Base-by-base conservation (phyloP, 768 basidiomycete genomes). In the Phanerodontia chrysosporium region DNA sequence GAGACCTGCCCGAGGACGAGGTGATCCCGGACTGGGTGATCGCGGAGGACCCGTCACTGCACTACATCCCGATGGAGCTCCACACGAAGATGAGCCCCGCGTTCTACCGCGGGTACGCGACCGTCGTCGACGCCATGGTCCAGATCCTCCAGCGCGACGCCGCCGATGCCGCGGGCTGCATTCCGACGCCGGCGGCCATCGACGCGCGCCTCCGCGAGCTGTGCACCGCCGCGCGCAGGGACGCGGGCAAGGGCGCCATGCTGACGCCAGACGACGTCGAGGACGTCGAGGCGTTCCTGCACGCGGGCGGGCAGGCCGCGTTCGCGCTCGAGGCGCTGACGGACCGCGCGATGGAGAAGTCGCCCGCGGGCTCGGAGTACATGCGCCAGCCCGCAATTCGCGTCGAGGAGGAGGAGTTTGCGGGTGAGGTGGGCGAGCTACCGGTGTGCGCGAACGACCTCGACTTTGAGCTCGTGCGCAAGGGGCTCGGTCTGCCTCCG, bases 311-410 rank as follows among this genome's bases (percentile, higher is more conserved):
- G 8, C 57, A 58, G 42, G 59, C 67, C 28, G 67, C 62, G 55
- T 68, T 66, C 59, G 71, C 65, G 21, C 67, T 72, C 16, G 72
- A 73, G 60, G 68, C 68, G 45, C 59, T 71, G 30, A 68, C 67
- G 22, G 59, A 69, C 53, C 60, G 61, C 22, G 70, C 69, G 24
- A 45, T 55, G 36, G 64, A 68, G 21, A 66, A 70, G 63, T 71
- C 70, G 13, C 61, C 65, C 14, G 62, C 65, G n/a, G 72, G 70
- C 9, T 63, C 66, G 29, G 60, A 64, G 24, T 62, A 58, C 51
- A 27, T 48, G 7, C n/a, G 49, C 14, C 64, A 67, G 51, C 58
- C 59, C 13, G 62, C 66, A n/a, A 45, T 59, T 12, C 69, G 58
- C 60, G 62, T 58, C 27, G 67, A 66, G 30, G 57, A 68, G n/a